These are phyloP conservation scores for Ustilago nuda DNA, from an alignment of 1,284 basidiomycete species.

Conservation along the genomic window DNA sequence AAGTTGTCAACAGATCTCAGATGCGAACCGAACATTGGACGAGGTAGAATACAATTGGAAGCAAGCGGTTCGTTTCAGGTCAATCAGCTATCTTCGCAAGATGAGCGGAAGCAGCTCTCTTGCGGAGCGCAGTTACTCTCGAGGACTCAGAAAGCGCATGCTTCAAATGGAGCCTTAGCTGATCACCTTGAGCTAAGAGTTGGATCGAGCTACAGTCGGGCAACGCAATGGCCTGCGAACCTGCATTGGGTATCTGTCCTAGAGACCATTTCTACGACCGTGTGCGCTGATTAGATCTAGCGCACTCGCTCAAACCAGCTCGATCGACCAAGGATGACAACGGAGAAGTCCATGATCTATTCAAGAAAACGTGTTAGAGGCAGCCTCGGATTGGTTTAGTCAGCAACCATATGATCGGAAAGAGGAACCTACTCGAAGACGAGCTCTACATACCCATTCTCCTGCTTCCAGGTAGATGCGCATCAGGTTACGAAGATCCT, in stretches of 20 bases:
- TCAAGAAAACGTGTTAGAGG: background rate
- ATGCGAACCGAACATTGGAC: background rate
- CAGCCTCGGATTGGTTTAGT: too few relatives aligned
- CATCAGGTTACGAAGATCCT: conserved; percentile 64
- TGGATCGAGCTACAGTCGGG: background rate
- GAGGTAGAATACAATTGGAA: background rate
- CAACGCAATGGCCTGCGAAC: background rate
- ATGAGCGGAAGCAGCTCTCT: background rate
- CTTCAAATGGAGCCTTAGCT: too few relatives aligned
- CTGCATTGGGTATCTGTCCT: conserved; percentile 22
- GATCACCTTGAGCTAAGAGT: background rate
- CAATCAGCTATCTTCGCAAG: background rate
- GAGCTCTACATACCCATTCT: conserved; percentile 63
- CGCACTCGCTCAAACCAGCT: conserved; percentile 66
- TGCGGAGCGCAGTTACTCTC: background rate
- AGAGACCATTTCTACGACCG: too few relatives aligned
- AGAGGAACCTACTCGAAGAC: background rate
- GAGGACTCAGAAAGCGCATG: too few relatives aligned
- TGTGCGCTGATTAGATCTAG: conserved; percentile 13
- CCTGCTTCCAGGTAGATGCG: conserved; percentile 66
- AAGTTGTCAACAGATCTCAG: background rate
- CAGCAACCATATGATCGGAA: background rate
- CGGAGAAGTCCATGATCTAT: conserved; percentile 64
- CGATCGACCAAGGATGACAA: conserved; percentile 66
- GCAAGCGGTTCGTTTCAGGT: background rate